Conservation (phyloP, 345 rosid genomes). For the Cochlearia excelsa region DNA sequence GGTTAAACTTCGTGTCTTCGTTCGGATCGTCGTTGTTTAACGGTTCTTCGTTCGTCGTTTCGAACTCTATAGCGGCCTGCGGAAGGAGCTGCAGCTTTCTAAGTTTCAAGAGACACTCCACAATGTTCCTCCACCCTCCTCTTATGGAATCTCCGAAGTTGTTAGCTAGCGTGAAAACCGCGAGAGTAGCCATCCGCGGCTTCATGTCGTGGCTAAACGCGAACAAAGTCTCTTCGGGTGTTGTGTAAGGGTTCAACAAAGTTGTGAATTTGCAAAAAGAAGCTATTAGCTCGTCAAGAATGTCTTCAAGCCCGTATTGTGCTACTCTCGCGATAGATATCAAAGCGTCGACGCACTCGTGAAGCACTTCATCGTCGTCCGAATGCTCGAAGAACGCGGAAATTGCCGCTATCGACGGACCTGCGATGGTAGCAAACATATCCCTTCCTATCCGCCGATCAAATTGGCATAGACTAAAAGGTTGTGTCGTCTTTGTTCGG, state of each 20-base stretch:
- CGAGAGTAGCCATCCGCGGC: slow-evolving; percentile 88
- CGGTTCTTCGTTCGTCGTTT: slow-evolving; percentile 32
- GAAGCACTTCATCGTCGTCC: slow-evolving; percentile 83
- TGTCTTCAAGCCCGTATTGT: slow-evolving; percentile 76
- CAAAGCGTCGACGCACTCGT: slow-evolving; percentile 85
- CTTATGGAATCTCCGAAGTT: slow-evolving; percentile 69
- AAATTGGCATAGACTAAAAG: slow-evolving; percentile 52
- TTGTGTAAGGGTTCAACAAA: slow-evolving; percentile 76
- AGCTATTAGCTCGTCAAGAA: slow-evolving; percentile 81
- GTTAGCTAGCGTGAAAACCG: slow-evolving; percentile 80
- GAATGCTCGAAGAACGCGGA: slow-evolving; percentile 84
- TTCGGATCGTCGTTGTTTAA: slow-evolving; percentile 43
- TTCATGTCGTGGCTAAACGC: slow-evolving; percentile 80
- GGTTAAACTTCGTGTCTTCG: slow-evolving; percentile 44
- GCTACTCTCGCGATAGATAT: slow-evolving; percentile 79
- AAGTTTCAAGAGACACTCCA: slow-evolving; percentile 83
- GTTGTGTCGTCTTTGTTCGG: slow-evolving; percentile 45
- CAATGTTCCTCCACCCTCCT: slow-evolving; percentile 90
- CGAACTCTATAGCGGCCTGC: slow-evolving; percentile 61
- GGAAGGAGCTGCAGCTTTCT: slow-evolving; percentile 88
- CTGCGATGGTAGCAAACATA: slow-evolving; percentile 85
- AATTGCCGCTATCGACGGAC: slow-evolving; percentile 80
- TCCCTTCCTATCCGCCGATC: slow-evolving; percentile 74
- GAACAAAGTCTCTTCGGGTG: slow-evolving; percentile 81
- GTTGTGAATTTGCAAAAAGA: slow-evolving; percentile 85